Base-by-base conservation (phyloP, 148 eudicot genomes). In the Cornus florida region DNA sequence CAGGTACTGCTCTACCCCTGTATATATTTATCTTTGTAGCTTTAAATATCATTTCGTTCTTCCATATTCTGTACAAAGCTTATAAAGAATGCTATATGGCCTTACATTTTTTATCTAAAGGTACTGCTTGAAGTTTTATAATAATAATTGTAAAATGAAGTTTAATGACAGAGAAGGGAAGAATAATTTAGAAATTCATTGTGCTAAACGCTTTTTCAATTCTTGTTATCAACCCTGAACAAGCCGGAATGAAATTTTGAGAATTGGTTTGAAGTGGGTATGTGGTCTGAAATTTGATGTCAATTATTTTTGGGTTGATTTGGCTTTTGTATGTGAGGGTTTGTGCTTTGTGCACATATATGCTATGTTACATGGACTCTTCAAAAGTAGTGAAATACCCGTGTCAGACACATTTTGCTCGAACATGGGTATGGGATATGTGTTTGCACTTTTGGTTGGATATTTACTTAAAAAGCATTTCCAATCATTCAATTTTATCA, bases 1-100 rank as follows among this genome's bases (percentile, higher is more conserved):
- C 89, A 90, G 86, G 98, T 95, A 92, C 80, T 83, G 35, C n/a
- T 59, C 75, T 70, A 11, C 53, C 76, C 59, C 5, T 73, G 0
- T 70, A 19, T 69, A 6, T 56, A 38, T 74, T 53, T 60, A 32
- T 62, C 28, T 39, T 50, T 56, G 73, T 31, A 4, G 8, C 50
- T 22, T 12, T 23, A 38, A 39, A 22, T 5, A 64, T 17, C 2
- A 0, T 17, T 39, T 62, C 32, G 2, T 60, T 74, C 32, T 75
- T 6, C 22, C 43, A 19, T 22, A 22, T 75, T 38, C 23, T 41
- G 8, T 2, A 46, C 13, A 5, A 76, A 67, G 70, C 78, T 12
- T 76, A 9, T 16, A 11, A 24, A 67, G 16, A 13, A 24, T 64
- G 13, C 3, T 66, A 32, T 64, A 4, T 65, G 22, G 22, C 6